These are phyloP conservation scores for Zasmidium angulare DNA, from an alignment of 2,329 filamentous ascomycete genomes.

Conservation along the genomic window DNA sequence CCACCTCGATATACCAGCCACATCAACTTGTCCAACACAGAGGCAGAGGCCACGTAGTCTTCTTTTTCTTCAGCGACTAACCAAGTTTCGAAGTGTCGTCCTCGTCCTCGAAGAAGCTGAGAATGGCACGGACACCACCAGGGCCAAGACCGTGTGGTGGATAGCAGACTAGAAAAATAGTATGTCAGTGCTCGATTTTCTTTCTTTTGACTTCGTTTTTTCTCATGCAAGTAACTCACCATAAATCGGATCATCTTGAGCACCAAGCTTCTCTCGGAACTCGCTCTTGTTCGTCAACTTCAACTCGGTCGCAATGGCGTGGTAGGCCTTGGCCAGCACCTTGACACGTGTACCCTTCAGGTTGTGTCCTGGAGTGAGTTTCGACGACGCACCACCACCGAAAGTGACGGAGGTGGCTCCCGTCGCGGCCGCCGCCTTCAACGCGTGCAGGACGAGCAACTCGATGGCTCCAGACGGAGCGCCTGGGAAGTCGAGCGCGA, in stretches of 20 bases:
- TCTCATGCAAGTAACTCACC: conserved; percentile 32
- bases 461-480: conserved; percentile 87
- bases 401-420: conserved; percentile 76
- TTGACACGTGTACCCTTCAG: conserved; percentile 76
- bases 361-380: conserved; percentile 76
- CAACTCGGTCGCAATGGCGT: conserved; percentile 76
- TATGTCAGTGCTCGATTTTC: not conserved
- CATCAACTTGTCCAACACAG: not conserved
- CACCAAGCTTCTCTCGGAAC: conserved; percentile 88
- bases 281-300: conserved; percentile 81
- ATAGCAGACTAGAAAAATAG: conserved; percentile 68
- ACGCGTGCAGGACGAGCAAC: conserved; percentile 70
- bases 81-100: conserved; percentile 28
- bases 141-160: conserved; percentile 81
- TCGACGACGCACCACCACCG: conserved; percentile 74
- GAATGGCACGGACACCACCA: conserved; percentile 77
- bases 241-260: conserved; percentile 78
- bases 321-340: conserved; percentile 80
- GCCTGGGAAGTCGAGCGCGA: conserved; percentile 88
- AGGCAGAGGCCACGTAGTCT: not conserved
- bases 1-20: too few relatives aligned
- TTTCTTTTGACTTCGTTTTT: too few relatives aligned
- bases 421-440: conserved; percentile 59
- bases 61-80: conserved; percentile 13
- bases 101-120: conserved; percentile 85